Conservation (phyloP, 495 filamentous ascomycete species). For the Penicillium odoratum region DNA sequence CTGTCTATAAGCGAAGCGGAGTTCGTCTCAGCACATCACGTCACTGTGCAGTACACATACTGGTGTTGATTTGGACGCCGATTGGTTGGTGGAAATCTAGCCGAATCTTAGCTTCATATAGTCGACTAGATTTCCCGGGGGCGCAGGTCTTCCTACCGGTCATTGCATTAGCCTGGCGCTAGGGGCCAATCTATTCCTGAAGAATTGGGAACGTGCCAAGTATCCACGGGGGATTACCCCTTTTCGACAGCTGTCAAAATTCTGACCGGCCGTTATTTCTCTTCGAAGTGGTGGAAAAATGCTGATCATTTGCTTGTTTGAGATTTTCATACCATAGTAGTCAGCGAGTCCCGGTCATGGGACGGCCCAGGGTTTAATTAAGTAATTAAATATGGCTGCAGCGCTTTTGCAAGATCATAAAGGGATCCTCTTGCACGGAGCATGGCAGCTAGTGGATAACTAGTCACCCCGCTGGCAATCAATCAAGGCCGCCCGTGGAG, state of each 20-base stretch:
- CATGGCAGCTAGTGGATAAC: background rate
- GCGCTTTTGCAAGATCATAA: background rate
- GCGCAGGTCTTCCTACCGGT: slow-evolving; percentile 6
- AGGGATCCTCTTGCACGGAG: too few relatives aligned
- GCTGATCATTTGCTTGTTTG: background rate
- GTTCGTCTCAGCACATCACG: slow-evolving; percentile 5
- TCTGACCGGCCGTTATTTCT: background rate
- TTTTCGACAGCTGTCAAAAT: slow-evolving; percentile 8
- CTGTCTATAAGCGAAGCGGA: slow-evolving; percentile 18
- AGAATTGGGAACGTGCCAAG: slow-evolving; percentile 5
- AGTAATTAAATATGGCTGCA: background rate
- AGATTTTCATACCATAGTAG: background rate
- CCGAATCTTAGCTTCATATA: slow-evolving; percentile 4
- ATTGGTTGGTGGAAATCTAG: slow-evolving; percentile 9
- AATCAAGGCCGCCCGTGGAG: background rate
- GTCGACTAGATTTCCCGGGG: slow-evolving; percentile 7
- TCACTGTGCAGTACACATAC: slow-evolving; percentile 2
- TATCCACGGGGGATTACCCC: slow-evolving; percentile 12
- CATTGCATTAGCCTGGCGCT: slow-evolving; percentile 14
- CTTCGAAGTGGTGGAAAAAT: background rate
- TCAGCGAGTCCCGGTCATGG: background rate
- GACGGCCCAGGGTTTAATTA: background rate
- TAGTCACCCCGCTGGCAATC: background rate
- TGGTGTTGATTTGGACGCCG: background rate
- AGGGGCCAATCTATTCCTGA: slow-evolving; percentile 13